A percentile compares a stretch with the other conserved stretches of the same genome.
phyloP scores from a whole-genome alignment of 257 asterid genomes.

The Penstemon davidsonii region DNA sequence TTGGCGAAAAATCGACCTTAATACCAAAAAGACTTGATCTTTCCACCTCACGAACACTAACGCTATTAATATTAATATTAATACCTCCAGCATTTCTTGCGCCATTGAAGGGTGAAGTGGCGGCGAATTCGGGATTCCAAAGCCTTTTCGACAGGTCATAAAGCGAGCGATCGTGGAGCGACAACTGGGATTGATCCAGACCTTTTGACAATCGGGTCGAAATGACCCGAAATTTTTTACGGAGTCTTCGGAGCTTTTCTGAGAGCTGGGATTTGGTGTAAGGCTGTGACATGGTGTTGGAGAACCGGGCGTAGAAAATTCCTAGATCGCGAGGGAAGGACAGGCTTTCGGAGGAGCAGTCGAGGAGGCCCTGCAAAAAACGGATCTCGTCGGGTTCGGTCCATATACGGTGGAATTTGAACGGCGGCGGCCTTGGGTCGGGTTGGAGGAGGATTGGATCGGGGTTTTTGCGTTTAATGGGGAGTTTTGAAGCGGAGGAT shows the following conservation, averaged over 20 bases:
- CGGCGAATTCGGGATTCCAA: slow-evolving; percentile 68
- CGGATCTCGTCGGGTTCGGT: slow-evolving; percentile 91
- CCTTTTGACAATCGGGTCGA: slow-evolving; percentile 59
- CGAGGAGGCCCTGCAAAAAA: slow-evolving; percentile 62
- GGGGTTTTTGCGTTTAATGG: slow-evolving; percentile 77
- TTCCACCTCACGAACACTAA: slow-evolving; percentile 15
- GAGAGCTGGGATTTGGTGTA: slow-evolving; percentile 81
- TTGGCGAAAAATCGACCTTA: slow-evolving; percentile 54
- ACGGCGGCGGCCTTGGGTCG: slow-evolving; percentile 48
- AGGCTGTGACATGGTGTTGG: slow-evolving; percentile 75
- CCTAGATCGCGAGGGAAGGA: slow-evolving; percentile 71
- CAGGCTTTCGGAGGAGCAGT: slow-evolving; percentile 46
- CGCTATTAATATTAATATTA: background rate
- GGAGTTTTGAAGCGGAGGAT: slow-evolving; percentile 61
- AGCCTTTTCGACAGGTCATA: slow-evolving; percentile 55
- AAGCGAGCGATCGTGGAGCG: slow-evolving; percentile 68
- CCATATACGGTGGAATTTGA: slow-evolving; percentile 86
- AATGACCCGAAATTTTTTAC: slow-evolving; percentile 70
- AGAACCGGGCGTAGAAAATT: slow-evolving; percentile 65
- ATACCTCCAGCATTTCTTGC: slow-evolving; percentile 36
- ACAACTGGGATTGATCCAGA: slow-evolving; percentile 45
- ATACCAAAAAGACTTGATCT: slow-evolving; percentile 54
- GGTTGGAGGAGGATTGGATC: slow-evolving; percentile 36
- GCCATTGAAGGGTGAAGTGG: slow-evolving; percentile 55
- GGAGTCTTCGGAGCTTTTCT: slow-evolving; percentile 78